Evolutionary conservation across 495 filamentous ascomycete genomes (phyloP), one percentile per base, ranked within the genome.

Genomic region (Opeltia flavorubescens): DNA sequence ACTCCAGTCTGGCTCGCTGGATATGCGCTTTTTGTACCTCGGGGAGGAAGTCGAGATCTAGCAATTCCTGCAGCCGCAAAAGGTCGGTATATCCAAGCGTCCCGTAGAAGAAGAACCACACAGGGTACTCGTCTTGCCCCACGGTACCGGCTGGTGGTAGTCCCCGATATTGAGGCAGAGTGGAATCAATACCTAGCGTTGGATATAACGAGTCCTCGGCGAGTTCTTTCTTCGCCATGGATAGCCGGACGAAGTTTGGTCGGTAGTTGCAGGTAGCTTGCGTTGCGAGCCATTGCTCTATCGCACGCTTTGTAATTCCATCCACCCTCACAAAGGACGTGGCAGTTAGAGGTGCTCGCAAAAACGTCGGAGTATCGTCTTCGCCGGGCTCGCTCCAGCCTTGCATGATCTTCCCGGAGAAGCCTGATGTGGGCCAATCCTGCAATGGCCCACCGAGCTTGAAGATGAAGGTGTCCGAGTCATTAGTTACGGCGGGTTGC

Each of bases 31-130:
- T 44, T 4, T 39, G 3, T 1, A 60, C 34, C 3, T 18, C 17
- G 1, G 50, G 44, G 9, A 38, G 26, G 15, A 17, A 23, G 6
- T 40, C 36, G 6, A 17, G 15, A 27, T 42, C 46, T 3, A 25
- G 50, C 33, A 53, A 47, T 4, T 44, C 46, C 1, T 66, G 41
- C 5, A 58, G 44, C 8, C 51, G 44, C 3, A 67, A 55, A 8
- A 64, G 44, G 1, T 33, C 45, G 7, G 53, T 33, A 27, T 62
- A 51, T 0, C 53, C 59, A 3, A 66, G 55, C 4, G 53, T 64
- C 5, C 61, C 64, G 35, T 67, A 69, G 46, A 67, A 60, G 51
- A 67, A 69, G 43, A 63, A 66, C 62, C 59, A 67, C 1, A 71
- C 65, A 0, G 64, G 68, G 39, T 64, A 66, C 40, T 69, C 43